phyloP scores from a whole-genome alignment of 306 rosid species.

The Lathyrus tuberosus region DNA sequence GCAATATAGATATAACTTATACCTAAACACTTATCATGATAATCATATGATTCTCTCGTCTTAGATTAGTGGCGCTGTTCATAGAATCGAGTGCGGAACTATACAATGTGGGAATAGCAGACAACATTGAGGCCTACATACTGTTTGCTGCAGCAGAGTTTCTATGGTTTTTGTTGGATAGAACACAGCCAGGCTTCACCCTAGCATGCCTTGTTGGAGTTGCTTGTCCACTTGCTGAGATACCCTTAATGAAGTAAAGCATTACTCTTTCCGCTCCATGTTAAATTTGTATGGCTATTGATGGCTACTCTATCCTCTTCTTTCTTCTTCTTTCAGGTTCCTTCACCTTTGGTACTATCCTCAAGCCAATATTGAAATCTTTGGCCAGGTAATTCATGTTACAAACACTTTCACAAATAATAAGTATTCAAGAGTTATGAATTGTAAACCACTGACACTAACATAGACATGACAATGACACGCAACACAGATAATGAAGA shows the following conservation, averaged over 20 bases:
- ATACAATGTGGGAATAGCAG: constrained; percentile 78
- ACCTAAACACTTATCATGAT: background rate
- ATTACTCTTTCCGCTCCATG: background rate
- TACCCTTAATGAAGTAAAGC: constrained; percentile 54
- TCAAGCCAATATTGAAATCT: constrained; percentile 45
- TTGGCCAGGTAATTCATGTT: constrained; percentile 48
- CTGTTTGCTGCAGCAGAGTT: constrained; percentile 80
- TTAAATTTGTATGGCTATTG: background rate
- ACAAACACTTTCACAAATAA: background rate
- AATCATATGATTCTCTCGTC: background rate
- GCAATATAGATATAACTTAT: constrained; percentile 7
- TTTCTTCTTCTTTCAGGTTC: constrained; percentile 42
- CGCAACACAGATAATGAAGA: background rate
- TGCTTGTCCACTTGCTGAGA: constrained; percentile 49
- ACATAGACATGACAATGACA: background rate
- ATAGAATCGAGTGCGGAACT: constrained; percentile 82
- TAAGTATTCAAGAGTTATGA: background rate
- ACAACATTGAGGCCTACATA: constrained; percentile 68
- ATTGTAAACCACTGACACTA: background rate
- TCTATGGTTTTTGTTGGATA: constrained; percentile 66
- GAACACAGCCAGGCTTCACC: constrained; percentile 74
- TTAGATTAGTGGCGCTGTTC: constrained; percentile 68
- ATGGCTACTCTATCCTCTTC: background rate
- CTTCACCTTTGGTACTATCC: constrained; percentile 56
- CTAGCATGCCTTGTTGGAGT: constrained; percentile 74